These are phyloP conservation scores for Botrytis cinerea DNA, from an alignment of 2,329 filamentous ascomycete species.

Conservation along the genomic window DNA sequence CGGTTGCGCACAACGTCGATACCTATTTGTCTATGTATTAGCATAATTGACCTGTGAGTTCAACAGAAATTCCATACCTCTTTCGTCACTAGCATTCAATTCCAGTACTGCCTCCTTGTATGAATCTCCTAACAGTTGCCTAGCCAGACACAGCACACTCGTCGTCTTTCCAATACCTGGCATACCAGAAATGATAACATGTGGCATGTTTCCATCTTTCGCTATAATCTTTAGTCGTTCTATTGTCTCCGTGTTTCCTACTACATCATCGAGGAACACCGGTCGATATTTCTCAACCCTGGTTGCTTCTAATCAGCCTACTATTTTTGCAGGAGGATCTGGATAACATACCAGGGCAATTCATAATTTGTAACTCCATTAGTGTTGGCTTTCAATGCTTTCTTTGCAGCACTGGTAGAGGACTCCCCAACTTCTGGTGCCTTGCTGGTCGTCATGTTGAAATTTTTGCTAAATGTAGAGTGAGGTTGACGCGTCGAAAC, in stretches of 20 bases:
- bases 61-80: slow-evolving; percentile 55
- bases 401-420: slow-evolving; percentile 58
- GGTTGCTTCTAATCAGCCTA: slow-evolving; percentile 14
- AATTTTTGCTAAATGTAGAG: neutral
- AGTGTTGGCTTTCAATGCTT: slow-evolving; percentile 52
- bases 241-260: slow-evolving; percentile 97
- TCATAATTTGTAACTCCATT: slow-evolving; percentile 65
- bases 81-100: slow-evolving; percentile 93
- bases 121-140: slow-evolving; percentile 85
- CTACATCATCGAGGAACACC: slow-evolving; percentile 91
- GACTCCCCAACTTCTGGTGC: slow-evolving; percentile 56
- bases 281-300: slow-evolving; percentile 99
- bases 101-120: slow-evolving; percentile 98
- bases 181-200: slow-evolving; percentile 99
- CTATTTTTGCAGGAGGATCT: neutral
- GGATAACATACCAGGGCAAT: slow-evolving; percentile 66
- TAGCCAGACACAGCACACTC: slow-evolving; percentile 87
- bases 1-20: slow-evolving; percentile 97
- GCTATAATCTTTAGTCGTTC: slow-evolving; percentile 97
- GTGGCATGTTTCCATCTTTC: slow-evolving; percentile 98
- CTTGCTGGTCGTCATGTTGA: slow-evolving; percentile 37
- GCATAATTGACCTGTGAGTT: slow-evolving; percentile 15
- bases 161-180: slow-evolving; percentile 99
- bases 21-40: slow-evolving; percentile 49
- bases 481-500: slow-evolving; percentile 31